phyloP scores from a whole-genome alignment of 2,329 filamentous ascomycete genomes.

The Mariannaea elegans region DNA sequence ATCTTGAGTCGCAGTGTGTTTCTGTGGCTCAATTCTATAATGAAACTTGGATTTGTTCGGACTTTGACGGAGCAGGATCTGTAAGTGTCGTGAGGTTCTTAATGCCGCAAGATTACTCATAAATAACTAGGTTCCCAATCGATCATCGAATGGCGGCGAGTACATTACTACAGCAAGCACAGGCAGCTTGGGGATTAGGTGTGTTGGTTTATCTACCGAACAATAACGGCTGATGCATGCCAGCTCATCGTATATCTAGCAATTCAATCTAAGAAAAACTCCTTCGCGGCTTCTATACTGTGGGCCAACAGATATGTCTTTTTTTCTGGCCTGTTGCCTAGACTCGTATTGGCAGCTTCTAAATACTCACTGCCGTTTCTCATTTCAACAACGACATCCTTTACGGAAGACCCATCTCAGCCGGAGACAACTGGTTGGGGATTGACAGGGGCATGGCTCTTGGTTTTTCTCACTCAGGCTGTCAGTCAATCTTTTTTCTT shows the following conservation, averaged over 20 bases:
- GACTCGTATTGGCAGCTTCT: background rate
- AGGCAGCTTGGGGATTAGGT: no score
- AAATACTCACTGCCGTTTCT: background rate
- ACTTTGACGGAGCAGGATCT: conserved; percentile 11
- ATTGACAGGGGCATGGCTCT: background rate
- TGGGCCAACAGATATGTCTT: background rate
- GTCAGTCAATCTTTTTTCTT: background rate
- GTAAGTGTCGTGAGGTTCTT: background rate
- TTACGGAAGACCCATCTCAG: background rate
- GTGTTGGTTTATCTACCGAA: no score
- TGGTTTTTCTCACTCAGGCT: background rate
- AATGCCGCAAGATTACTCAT: no score
- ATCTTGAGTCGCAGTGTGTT: conserved; percentile 19
- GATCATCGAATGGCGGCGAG: no score
- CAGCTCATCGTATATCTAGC: background rate
- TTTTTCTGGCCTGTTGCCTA: background rate
- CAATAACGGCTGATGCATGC: no score
- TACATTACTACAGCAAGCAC: no score
- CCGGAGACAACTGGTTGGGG: background rate
- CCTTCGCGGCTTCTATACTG: background rate
- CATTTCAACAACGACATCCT: background rate
- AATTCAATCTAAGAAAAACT: background rate
- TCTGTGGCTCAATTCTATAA: conserved; percentile 24
- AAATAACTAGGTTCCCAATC: no score
- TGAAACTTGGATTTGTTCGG: conserved; percentile 15